Evolutionary conservation across 2,329 filamentous ascomycete genomes (phyloP).

Genomic region (Thielaviopsis ethacetica): DNA sequence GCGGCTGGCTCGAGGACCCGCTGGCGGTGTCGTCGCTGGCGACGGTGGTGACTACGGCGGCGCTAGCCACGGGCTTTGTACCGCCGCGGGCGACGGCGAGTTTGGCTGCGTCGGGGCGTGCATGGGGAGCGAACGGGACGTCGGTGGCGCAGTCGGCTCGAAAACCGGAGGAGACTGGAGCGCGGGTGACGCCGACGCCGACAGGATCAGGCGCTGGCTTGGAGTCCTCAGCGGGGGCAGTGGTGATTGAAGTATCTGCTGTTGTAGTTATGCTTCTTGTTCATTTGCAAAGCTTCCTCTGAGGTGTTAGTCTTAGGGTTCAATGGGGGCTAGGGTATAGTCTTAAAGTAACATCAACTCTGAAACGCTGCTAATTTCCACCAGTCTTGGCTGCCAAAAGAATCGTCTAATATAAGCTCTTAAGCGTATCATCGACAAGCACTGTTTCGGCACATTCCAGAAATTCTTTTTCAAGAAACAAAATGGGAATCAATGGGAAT

Average conservation of each 20-base stretch:
- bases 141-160: neutral
- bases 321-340: neutral
- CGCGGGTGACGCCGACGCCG: neutral
- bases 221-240: neutral
- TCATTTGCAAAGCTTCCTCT: neutral
- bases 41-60: slow-evolving; percentile 16
- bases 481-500: no score
- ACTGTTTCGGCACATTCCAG: neutral
- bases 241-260: neutral
- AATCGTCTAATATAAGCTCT: neutral
- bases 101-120: neutral
- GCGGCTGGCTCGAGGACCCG: slow-evolving; percentile 9
- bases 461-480: neutral
- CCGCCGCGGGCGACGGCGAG: neutral
- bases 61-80: slow-evolving; percentile 12
- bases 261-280: neutral
- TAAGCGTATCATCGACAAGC: neutral
- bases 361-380: neutral
- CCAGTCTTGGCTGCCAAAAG: neutral
- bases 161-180: neutral
- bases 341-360: no score
- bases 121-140: neutral
- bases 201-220: neutral
- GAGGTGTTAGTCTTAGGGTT: neutral
- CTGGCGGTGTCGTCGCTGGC: slow-evolving; percentile 13